Percentiles rank a stretch among this genome's conserved stretches.
phyloP scores from a whole-genome alignment of 83 land plant genomes.

The Picea abies region DNA sequence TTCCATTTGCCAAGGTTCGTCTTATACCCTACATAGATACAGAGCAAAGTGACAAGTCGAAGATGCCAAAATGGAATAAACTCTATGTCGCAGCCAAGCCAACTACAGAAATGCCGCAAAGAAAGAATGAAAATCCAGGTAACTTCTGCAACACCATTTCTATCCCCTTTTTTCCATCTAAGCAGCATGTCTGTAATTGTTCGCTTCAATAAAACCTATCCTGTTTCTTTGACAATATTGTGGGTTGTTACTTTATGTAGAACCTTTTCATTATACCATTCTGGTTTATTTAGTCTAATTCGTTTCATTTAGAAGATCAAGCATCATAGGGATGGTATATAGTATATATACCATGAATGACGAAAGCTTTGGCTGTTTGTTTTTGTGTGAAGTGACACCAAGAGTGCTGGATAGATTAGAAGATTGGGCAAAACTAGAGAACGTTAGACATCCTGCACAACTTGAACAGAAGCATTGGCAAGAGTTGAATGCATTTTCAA shows the following conservation, averaged over 20 bases:
- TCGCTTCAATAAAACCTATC: background rate
- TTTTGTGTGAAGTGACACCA: background rate
- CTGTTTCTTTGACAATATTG: background rate
- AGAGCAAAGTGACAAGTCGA: background rate
- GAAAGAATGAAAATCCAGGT: slow-evolving; percentile 7
- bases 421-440: slow-evolving; percentile 57
- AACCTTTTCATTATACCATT: background rate
- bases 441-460: slow-evolving; percentile 42
- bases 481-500: slow-evolving; percentile 75
- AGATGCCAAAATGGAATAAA: background rate
- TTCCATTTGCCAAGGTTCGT: slow-evolving; percentile 3
- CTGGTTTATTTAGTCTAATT: background rate
- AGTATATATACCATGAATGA: background rate
- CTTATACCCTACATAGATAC: slow-evolving; percentile 21
- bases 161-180: background rate
- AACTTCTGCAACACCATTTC: background rate
- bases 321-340: background rate
- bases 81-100: background rate
- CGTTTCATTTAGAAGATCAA: background rate
- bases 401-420: slow-evolving; percentile 42
- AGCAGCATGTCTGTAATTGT: background rate
- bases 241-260: background rate
- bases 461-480: slow-evolving; percentile 58
- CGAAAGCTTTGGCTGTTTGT: background rate
- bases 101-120: slow-evolving; percentile 6